Conservation (phyloP, 768 basidiomycete species). For the Boletus tomentosulus region DNA sequence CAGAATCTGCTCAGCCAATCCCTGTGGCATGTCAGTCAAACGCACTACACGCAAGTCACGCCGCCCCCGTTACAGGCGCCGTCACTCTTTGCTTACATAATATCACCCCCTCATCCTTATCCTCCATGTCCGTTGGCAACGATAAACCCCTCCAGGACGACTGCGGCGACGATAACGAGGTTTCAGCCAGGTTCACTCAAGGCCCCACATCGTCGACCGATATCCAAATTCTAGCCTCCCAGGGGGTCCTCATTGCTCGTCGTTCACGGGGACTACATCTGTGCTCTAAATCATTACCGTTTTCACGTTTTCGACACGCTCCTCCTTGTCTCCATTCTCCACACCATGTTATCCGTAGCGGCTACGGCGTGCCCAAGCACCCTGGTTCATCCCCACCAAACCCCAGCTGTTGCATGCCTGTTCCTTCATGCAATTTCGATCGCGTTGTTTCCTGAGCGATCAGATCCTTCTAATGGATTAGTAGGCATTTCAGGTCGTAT, state of each 20-base stretch:
- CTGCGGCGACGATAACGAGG: conserved; percentile 1
- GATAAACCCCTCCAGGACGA: not conserved
- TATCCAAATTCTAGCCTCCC: conserved; percentile 1
- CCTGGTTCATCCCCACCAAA: conserved; percentile 10
- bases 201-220: not conserved
- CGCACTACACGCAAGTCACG: conserved; percentile 11
- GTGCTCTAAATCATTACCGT: conserved; percentile 19
- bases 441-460: conserved; percentile 10
- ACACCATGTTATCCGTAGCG: conserved; percentile 12
- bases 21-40: conserved; percentile 12
- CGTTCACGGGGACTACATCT: conserved; percentile 3
- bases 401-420: conserved; percentile 5
- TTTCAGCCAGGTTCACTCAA: not conserved
- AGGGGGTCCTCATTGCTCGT: not conserved
- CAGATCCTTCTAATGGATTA: conserved; percentile 11
- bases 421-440: conserved; percentile 1
- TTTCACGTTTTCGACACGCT: conserved; percentile 19
- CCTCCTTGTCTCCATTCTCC: conserved; percentile 17
- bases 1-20: conserved; percentile 11
- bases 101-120: not conserved
- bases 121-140: not conserved
- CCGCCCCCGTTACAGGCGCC: conserved; percentile 4
- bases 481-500: not conserved
- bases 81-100: conserved; percentile 18
- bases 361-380: conserved; percentile 7